A percentile compares a stretch with the other conserved stretches of the same genome.
Evolutionary conservation across 1,284 basidiomycete genomes (phyloP).

Genomic region (Cystobasidium pallidum): DNA sequence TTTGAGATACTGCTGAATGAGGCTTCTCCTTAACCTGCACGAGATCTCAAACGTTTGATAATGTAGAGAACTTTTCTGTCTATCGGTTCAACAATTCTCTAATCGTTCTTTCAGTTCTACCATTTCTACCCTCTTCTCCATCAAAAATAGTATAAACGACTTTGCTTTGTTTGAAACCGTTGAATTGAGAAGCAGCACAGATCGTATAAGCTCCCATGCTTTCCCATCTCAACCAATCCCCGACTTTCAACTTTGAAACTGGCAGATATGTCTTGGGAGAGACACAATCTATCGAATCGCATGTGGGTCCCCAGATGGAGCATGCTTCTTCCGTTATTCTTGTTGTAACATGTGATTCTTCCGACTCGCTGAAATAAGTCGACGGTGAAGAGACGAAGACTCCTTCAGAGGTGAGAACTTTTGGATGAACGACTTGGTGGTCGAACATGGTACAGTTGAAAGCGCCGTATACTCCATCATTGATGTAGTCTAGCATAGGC

Average conservation of each 20-base stretch:
- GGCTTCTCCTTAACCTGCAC: too few relatives aligned
- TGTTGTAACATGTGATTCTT: too few relatives aligned
- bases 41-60: too few relatives aligned
- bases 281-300: constrained; percentile 88
- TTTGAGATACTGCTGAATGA: too few relatives aligned
- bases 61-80: too few relatives aligned
- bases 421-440: constrained; percentile 82
- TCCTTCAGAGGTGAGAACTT: constrained; percentile 66
- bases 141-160: constrained; percentile 59
- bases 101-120: constrained; percentile 16
- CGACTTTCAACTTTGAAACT: constrained; percentile 66
- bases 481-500: constrained; percentile 82
- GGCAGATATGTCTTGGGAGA: constrained; percentile 68
- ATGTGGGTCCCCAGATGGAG: constrained; percentile 63
- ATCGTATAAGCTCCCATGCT: constrained; percentile 94
- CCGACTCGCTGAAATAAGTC: constrained; percentile 1
- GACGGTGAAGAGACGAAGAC: constrained; percentile 45
- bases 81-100: constrained; percentile 9
- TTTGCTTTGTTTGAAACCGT: constrained; percentile 55
- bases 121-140: not conserved
- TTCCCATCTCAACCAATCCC: constrained; percentile 89
- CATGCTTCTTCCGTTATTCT: constrained; percentile 44
- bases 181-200: constrained; percentile 72
- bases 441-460: constrained; percentile 98
- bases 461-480: constrained; percentile 95